Evolutionary conservation across 2,329 filamentous ascomycete species (phyloP).

Genomic region (Colletotrichum neosansevieriae): DNA sequence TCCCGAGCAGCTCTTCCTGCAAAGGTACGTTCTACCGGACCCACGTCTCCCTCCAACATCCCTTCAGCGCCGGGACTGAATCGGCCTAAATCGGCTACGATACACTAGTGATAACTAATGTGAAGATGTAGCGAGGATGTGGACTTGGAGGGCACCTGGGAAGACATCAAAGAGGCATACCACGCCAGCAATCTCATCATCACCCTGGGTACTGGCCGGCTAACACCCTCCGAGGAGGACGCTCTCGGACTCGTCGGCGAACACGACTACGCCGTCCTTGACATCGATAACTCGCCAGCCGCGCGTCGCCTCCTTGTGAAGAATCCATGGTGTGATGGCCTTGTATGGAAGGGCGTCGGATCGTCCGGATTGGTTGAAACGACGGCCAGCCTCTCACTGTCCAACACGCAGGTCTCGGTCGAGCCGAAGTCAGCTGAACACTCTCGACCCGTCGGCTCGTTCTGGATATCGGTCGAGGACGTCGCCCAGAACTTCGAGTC

Average conservation of each 20-base stretch:
- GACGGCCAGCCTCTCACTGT: constrained; percentile 3
- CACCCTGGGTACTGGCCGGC: constrained; percentile 88
- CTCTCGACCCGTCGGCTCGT: constrained; percentile 72
- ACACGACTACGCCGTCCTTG: constrained; percentile 93
- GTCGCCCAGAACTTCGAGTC: constrained; percentile 94
- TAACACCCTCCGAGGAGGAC: constrained; percentile 81
- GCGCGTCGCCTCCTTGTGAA: constrained; percentile 84
- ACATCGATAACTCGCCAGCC: constrained; percentile 73
- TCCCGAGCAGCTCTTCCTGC: constrained; percentile 92
- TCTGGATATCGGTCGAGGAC: constrained; percentile 93
- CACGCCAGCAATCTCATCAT: constrained; percentile 84
- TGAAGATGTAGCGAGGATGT: constrained; percentile 74
- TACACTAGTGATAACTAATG: constrained; percentile 11
- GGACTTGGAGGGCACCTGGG: constrained; percentile 82
- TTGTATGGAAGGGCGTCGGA: constrained; percentile 73
- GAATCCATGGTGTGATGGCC: constrained; percentile 93
- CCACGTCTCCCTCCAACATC: too few species aligned
- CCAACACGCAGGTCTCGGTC: constrained; percentile 32
- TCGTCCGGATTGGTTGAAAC: constrained; percentile 38
- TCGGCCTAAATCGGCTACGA: background rate
- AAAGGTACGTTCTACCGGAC: constrained; percentile 63
- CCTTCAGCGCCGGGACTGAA: too few species aligned
- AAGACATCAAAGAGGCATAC: constrained; percentile 79
- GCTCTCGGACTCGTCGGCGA: constrained; percentile 86
- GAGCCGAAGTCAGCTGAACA: constrained; percentile 39